A percentile compares a stretch with the other conserved stretches of the same genome.
phyloP scores from a whole-genome alignment of 2,329 filamentous ascomycete species.

The Hymenoscyphus fraxineus region DNA sequence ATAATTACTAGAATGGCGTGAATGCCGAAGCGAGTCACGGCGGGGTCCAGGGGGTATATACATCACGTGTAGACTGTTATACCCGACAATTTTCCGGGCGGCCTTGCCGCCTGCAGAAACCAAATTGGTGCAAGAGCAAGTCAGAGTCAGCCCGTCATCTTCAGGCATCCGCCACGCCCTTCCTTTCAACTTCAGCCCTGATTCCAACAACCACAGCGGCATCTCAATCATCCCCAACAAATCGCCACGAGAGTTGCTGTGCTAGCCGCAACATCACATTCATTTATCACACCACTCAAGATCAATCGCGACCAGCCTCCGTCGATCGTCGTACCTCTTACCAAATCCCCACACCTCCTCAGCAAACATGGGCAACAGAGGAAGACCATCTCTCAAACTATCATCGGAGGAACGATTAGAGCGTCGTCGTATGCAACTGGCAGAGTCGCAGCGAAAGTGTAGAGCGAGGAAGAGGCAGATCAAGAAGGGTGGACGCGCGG shows the following conservation, averaged over 20 bases:
- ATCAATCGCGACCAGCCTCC: neutral
- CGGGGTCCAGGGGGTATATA: too few relatives aligned
- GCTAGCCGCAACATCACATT: neutral
- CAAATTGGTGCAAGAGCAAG: too few relatives aligned
- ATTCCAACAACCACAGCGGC: neutral
- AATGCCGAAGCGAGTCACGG: too few relatives aligned
- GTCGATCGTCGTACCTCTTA: neutral
- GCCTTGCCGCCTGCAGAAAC: too few relatives aligned
- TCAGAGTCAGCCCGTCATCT: neutral
- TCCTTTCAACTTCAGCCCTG: neutral
- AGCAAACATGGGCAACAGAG: constrained; percentile 6
- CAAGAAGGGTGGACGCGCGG: neutral
- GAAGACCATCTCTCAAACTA: constrained; percentile 10
- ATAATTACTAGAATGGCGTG: too few relatives aligned
- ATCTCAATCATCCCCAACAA: neutral
- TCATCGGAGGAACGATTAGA: constrained; percentile 7
- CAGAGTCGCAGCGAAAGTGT: constrained; percentile 10
- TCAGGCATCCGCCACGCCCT: neutral
- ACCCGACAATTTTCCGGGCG: too few relatives aligned
- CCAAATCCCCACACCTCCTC: neutral
- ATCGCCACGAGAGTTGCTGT: neutral
- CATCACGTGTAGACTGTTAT: too few relatives aligned
- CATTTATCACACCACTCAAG: neutral
- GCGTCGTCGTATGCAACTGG: constrained; percentile 8
- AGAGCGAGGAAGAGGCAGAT: constrained; percentile 7